phyloP scores from a whole-genome alignment of 495 filamentous ascomycete species.

The Echria macrotheca region DNA sequence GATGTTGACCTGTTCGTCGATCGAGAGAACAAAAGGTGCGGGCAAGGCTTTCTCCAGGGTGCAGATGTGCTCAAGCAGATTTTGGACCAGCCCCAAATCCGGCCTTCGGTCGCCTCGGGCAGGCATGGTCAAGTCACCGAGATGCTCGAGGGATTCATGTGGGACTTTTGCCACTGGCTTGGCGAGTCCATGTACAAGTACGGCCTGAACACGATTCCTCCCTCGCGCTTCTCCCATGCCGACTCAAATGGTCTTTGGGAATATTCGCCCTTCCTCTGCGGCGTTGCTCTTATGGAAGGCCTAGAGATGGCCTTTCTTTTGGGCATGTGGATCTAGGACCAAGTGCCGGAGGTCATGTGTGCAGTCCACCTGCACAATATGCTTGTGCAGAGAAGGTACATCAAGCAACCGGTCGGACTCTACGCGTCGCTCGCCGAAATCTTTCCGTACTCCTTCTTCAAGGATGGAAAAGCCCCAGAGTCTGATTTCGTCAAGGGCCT shows the following conservation, averaged over 20 bases:
- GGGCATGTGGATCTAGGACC: slow-evolving; percentile 28
- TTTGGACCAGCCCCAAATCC: background rate
- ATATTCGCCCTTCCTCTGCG: slow-evolving; percentile 48
- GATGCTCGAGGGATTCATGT: slow-evolving; percentile 15
- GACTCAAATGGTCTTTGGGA: slow-evolving; percentile 45
- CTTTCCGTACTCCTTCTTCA: slow-evolving; percentile 21
- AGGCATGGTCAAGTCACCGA: background rate
- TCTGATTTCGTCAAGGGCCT: slow-evolving; percentile 23
- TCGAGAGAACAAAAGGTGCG: slow-evolving; percentile 22
- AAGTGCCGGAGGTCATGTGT: background rate
- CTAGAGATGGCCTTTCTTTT: slow-evolving; percentile 31
- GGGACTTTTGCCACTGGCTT: slow-evolving; percentile 37
- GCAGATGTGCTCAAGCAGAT: background rate
- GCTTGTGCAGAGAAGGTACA: slow-evolving; percentile 35
- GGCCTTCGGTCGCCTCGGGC: background rate
- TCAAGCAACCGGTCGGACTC: slow-evolving; percentile 24
- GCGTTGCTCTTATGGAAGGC: slow-evolving; percentile 37
- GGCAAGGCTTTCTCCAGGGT: slow-evolving; percentile 16
- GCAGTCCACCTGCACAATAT: slow-evolving; percentile 42
- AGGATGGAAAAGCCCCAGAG: slow-evolving; percentile 25
- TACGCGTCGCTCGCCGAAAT: background rate
- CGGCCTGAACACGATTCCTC: slow-evolving; percentile 30
- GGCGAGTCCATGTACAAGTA: slow-evolving; percentile 38
- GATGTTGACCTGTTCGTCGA: slow-evolving; percentile 44
- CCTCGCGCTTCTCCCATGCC: slow-evolving; percentile 38